Evolutionary conservation across 2,329 filamentous ascomycete species (phyloP).

Genomic region (Calonectria honghensis): DNA sequence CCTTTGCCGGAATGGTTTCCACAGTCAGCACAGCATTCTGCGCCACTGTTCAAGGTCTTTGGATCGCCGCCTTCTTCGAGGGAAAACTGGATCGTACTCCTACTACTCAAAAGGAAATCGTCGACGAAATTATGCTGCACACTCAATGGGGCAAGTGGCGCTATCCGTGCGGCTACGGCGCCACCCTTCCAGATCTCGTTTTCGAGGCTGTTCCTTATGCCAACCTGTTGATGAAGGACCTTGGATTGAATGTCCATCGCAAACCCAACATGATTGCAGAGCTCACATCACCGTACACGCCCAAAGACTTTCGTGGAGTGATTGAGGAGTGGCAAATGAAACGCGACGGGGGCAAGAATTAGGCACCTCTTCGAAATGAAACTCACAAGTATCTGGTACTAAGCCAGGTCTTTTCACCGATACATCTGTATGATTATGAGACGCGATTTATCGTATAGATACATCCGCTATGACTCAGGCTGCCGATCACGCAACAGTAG

Average conservation of each 20-base stretch:
- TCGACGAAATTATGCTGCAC: slow-evolving; percentile 76
- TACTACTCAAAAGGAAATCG: slow-evolving; percentile 61
- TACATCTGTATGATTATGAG: no score
- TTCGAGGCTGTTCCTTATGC: slow-evolving; percentile 82
- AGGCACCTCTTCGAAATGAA: neutral
- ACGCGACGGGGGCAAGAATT: neutral
- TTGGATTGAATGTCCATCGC: slow-evolving; percentile 70
- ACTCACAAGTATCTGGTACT: accelerated
- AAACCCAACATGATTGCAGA: slow-evolving; percentile 42
- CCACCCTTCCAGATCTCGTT: slow-evolving; percentile 79
- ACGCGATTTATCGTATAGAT: no score
- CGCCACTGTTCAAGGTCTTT: slow-evolving; percentile 66
- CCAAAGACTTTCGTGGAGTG: slow-evolving; percentile 52
- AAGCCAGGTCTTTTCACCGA: neutral
- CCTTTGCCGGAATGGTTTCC: slow-evolving; percentile 58
- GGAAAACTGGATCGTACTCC: slow-evolving; percentile 63
- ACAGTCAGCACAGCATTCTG: slow-evolving; percentile 59
- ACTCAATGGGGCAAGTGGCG: slow-evolving; percentile 82
- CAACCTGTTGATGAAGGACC: slow-evolving; percentile 75
- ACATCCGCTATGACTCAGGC: no score
- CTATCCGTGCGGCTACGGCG: slow-evolving; percentile 80
- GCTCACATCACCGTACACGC: slow-evolving; percentile 48
- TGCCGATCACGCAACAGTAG: no score
- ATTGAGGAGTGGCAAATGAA: slow-evolving; percentile 54
- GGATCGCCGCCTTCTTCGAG: slow-evolving; percentile 76